Conservation (phyloP, 352 stramenopile genomes). For the Phytopythium delawarense region DNA sequence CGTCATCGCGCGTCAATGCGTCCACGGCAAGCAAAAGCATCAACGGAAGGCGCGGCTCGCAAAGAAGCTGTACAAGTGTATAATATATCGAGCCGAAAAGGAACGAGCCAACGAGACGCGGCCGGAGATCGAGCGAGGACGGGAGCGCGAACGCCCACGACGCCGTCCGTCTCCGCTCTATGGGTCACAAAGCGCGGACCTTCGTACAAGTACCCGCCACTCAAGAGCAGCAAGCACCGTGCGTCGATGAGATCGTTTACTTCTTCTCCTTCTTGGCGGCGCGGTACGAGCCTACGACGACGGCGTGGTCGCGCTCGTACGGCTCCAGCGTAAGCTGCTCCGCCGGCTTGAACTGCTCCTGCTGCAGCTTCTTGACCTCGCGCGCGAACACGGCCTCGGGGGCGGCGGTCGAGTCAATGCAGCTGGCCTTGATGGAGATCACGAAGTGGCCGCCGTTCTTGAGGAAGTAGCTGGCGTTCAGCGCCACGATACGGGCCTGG, state of each 20-base stretch:
- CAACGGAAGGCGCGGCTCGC: background rate
- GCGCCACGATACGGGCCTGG: conserved; percentile 98
- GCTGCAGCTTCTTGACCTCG: conserved; percentile 97
- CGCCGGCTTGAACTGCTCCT: conserved; percentile 98
- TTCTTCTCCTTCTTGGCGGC: conserved; percentile 93
- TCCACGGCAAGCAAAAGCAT: background rate
- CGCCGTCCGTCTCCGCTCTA: background rate
- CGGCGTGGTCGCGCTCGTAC: conserved; percentile 99
- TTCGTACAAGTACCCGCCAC: background rate
- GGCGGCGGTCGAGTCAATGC: conserved; percentile 98
- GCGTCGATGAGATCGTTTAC: conserved; percentile 20
- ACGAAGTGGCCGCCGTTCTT: conserved; percentile 99
- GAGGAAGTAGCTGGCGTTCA: conserved; percentile 99
- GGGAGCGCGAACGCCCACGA: background rate
- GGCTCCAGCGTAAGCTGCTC: conserved; percentile 99
- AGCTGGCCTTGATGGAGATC: conserved; percentile 99
- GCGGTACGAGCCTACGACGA: conserved; percentile 97
- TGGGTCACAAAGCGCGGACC: conserved; percentile 3
- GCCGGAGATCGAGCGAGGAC: background rate
- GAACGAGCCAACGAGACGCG: background rate
- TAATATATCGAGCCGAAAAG: conserved; percentile 8
- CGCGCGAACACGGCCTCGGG: conserved; percentile 97
- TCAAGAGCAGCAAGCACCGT: background rate
- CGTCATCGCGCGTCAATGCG: background rate
- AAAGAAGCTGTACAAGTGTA: conserved; percentile 7